Base-by-base conservation (phyloP, 2,329 filamentous ascomycete genomes). In the Paecilomyces formosus region DNA sequence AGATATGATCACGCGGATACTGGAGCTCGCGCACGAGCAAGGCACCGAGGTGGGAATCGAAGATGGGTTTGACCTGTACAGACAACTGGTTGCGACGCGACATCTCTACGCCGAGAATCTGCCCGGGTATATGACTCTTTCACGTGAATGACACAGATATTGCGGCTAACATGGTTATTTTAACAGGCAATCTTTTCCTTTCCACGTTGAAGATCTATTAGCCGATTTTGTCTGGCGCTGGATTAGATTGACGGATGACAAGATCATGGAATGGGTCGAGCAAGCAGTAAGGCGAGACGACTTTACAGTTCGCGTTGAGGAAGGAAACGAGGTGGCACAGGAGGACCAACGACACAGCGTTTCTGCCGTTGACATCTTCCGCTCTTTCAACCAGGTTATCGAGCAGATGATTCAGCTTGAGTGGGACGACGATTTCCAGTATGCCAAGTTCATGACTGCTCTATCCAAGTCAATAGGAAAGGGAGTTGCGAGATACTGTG, bases 401-500 rank as follows among this genome's bases (percentile, higher is more conserved):
- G 89, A 97, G 63, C 90, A 95, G 67, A 85, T 99, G 57, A 86
- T 90, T 57, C 81, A 90, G 65, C 81, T 99, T 11, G 86, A 92
- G 61, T 99, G 94, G 94, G 88, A 92, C 63, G 91, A 97, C 70
- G 90, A 96, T 68, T 81, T 96, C 39, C 92, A 96, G 64, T 90
- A 96, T 70, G 93, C 94, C 45, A 91, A 92, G 62, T 99, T 99
- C 75, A 97, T 97, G 92, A 99, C 94, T 15, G 86, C 91, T 1
- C 79, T 97, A 15, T 87, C 92, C 13, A 95, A 92, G 67, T 88
- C 88, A 0, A 90, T 97, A 60, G 88, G 92, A 1, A 82, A 84
- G 53, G 92, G 91, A 18, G 84, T 99, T 54, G 88, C 89, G 12
- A 85, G 86, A 65, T 99, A 99, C 72, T 99, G 94, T 71, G 94